Conservation (phyloP, 192 early-diverging fungal species). For the Dissophora globulifera region DNA sequence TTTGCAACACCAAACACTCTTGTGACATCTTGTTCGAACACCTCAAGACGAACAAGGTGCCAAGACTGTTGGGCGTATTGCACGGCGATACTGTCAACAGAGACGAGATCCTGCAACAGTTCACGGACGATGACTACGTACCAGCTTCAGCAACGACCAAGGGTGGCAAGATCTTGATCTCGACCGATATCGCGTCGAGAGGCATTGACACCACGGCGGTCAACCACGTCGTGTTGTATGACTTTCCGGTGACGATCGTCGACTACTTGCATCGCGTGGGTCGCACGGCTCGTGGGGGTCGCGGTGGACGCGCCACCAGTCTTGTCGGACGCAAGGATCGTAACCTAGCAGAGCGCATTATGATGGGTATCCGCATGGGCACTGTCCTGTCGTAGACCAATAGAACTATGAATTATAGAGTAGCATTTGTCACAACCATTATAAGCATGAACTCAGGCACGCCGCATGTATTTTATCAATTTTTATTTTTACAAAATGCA, state of each 20-base stretch:
- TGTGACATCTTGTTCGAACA: slow-evolving; percentile 67
- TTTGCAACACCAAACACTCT: slow-evolving; percentile 82
- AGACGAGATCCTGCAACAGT: slow-evolving; percentile 54
- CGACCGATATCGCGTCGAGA: slow-evolving; percentile 91
- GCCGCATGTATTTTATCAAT: too few species aligned
- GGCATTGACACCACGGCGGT: slow-evolving; percentile 91
- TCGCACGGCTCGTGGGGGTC: slow-evolving; percentile 87
- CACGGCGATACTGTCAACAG: slow-evolving; percentile 55
- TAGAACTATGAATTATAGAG: too few species aligned
- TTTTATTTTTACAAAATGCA: not conserved
- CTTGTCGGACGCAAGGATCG: slow-evolving; percentile 81
- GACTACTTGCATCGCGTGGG: slow-evolving; percentile 96
- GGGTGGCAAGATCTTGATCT: slow-evolving; percentile 74
- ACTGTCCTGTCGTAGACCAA: slow-evolving; percentile 63
- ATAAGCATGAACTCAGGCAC: too few species aligned
- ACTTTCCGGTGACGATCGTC: slow-evolving; percentile 90
- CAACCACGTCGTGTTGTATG: slow-evolving; percentile 88
- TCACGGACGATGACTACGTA: slow-evolving; percentile 38
- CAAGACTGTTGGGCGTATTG: slow-evolving; percentile 58
- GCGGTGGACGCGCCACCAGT: slow-evolving; percentile 81
- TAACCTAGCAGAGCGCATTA: slow-evolving; percentile 73
- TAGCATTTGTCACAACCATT: too few species aligned
- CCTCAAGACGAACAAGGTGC: slow-evolving; percentile 63
- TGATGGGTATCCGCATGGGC: slow-evolving; percentile 62
- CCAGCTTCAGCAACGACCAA: not conserved